Evolutionary conservation across 2,329 filamentous ascomycete species (phyloP).

Genomic region (Colletotrichum orbiculare): DNA sequence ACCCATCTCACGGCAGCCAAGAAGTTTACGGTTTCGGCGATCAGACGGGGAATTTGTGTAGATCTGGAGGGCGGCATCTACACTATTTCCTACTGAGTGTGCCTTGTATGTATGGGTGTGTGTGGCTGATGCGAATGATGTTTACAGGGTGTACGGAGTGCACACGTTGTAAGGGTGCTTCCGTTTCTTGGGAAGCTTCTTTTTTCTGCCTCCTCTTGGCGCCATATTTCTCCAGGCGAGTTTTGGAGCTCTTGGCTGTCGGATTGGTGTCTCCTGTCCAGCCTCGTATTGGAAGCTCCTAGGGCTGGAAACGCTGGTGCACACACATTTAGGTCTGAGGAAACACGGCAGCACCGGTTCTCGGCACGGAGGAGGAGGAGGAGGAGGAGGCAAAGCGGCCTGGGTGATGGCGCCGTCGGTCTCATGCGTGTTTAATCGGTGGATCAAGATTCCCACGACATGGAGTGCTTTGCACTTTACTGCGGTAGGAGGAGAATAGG

Average conservation of each 20-base stretch:
- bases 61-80: conserved; percentile 15
- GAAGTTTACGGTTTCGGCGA: conserved; percentile 35
- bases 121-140: neutral
- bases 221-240: conserved; percentile 5
- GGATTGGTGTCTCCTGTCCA: conserved; percentile 5
- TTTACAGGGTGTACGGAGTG: neutral
- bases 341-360: conserved; percentile 9
- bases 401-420: conserved; percentile 7
- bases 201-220: conserved; percentile 17
- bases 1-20: conserved; percentile 32
- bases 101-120: neutral
- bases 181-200: no score
- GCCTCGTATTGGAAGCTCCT: conserved; percentile 2
- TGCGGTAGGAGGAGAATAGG: neutral
- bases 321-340: conserved; percentile 25
- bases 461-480: no score
- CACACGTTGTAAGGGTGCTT: no score
- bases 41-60: conserved; percentile 27
- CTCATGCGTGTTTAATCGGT: conserved; percentile 19
- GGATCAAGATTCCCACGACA: conserved; percentile 3
- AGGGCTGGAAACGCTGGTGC: conserved; percentile 25
- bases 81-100: neutral
- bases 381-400: conserved; percentile 17
- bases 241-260: conserved; percentile 20
- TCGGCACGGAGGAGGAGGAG: conserved; percentile 1